These are phyloP conservation scores for Suillus alpinus DNA, from an alignment of 768 basidiomycete genomes.

Conservation along the genomic window DNA sequence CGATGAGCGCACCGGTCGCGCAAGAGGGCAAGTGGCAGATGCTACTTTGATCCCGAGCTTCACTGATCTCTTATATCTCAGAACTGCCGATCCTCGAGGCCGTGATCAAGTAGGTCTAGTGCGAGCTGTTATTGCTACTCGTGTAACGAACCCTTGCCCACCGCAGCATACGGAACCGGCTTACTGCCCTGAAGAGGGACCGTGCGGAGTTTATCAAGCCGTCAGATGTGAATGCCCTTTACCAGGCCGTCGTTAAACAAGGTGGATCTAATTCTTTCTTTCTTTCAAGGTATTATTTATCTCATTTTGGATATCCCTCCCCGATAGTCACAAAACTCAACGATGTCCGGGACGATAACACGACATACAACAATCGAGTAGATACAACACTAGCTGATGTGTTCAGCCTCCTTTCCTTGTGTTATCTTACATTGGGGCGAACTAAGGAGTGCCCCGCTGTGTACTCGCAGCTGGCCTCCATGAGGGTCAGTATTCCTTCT, in stretches of 20 bases:
- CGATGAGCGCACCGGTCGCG: slow-evolving; percentile 69
- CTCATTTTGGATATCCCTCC: slow-evolving; percentile 6
- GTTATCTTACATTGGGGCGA: slow-evolving; percentile 97
- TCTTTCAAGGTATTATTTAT: not conserved
- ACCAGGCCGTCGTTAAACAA: slow-evolving; percentile 92
- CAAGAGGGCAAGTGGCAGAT: slow-evolving; percentile 62
- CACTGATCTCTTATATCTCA: slow-evolving; percentile 34
- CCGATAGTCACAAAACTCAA: slow-evolving; percentile 82
- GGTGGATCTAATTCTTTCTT: slow-evolving; percentile 43
- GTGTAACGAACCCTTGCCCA: slow-evolving; percentile 23
- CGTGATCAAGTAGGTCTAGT: slow-evolving; percentile 71
- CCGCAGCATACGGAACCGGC: slow-evolving; percentile 85
- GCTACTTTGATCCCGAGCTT: slow-evolving; percentile 12
- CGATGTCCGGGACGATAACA: slow-evolving; percentile 79
- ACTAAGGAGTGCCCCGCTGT: slow-evolving; percentile 92
- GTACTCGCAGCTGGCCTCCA: slow-evolving; percentile 93
- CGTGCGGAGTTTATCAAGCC: slow-evolving; percentile 90
- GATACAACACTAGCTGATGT: slow-evolving; percentile 97
- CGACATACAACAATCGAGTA: slow-evolving; percentile 79
- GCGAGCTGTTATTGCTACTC: slow-evolving; percentile 16
- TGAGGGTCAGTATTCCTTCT: slow-evolving; percentile 69
- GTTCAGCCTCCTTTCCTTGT: slow-evolving; percentile 90
- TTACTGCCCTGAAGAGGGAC: slow-evolving; percentile 93
- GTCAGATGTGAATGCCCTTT: slow-evolving; percentile 89
- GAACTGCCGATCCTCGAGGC: slow-evolving; percentile 94